phyloP scores from a whole-genome alignment of 1,284 basidiomycete species.

The Spongiforma sp. region DNA sequence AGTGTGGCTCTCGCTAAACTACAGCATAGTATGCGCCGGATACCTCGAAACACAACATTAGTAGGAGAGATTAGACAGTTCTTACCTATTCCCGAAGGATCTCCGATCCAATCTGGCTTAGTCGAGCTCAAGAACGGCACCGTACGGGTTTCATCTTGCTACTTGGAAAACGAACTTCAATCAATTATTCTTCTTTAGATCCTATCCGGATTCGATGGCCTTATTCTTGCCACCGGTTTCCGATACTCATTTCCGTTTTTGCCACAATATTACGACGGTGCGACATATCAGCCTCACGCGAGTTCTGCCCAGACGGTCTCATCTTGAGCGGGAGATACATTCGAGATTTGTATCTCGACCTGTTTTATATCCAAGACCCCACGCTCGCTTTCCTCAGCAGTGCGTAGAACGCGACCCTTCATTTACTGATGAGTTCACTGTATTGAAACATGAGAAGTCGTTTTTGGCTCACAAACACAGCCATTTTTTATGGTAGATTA shows the following conservation, averaged over 20 bases:
- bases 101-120: slow-evolving; percentile 15
- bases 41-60: slow-evolving; percentile 19
- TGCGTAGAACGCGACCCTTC: slow-evolving; percentile 4
- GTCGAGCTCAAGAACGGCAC: slow-evolving; percentile 21
- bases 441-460: not conserved
- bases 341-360: slow-evolving; percentile 23
- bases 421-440: not conserved
- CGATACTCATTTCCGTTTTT: slow-evolving; percentile 23
- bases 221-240: slow-evolving; percentile 17
- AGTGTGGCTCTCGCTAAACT: not conserved
- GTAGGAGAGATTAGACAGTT: slow-evolving; percentile 23
- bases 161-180: no score
- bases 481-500: slow-evolving; percentile 1
- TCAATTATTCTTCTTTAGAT: slow-evolving; percentile 2
- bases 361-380: slow-evolving; percentile 22
- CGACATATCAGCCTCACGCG: slow-evolving; percentile 3
- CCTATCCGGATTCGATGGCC: slow-evolving; percentile 16
- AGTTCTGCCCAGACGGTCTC: slow-evolving; percentile 3
- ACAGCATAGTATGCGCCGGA: not conserved
- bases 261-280: slow-evolving; percentile 20
- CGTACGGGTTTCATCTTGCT: no score
- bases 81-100: slow-evolving; percentile 8
- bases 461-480: not conserved
- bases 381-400: slow-evolving; percentile 20
- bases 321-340: slow-evolving; percentile 14